Percentiles rank a stretch among this genome's conserved stretches.
Conservation (phyloP, 805 yeast species). For the Cyberlindnera suaveolens region DNA sequence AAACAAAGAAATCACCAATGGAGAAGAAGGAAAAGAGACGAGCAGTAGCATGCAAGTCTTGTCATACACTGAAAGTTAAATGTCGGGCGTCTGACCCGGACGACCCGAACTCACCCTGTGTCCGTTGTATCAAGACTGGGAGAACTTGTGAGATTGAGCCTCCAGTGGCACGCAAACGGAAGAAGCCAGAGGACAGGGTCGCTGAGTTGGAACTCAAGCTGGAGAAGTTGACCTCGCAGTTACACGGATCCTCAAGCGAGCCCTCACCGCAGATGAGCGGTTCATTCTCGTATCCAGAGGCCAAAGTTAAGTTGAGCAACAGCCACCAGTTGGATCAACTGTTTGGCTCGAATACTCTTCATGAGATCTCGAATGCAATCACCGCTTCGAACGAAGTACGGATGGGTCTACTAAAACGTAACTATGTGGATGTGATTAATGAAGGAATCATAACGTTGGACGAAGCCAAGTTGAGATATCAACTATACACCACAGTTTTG, state of each 20-base stretch:
- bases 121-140: constrained; percentile 61
- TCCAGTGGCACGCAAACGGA: constrained; percentile 47
- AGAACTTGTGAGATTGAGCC: constrained; percentile 63
- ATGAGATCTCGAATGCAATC: constrained; percentile 39
- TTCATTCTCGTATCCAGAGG: too few relatives aligned
- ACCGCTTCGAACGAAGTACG: constrained; percentile 37
- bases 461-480: constrained; percentile 53
- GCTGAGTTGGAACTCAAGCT: constrained; percentile 28
- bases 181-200: constrained; percentile 26
- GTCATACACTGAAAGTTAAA: constrained; percentile 78
- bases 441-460: constrained; percentile 49
- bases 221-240: constrained; percentile 18
- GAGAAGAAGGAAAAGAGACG: constrained; percentile 16
- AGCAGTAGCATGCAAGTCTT: constrained; percentile 60
- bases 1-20: neutral
- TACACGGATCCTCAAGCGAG: neutral
- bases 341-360: constrained; percentile 33
- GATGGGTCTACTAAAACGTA: constrained; percentile 13
- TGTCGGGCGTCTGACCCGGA: constrained; percentile 65
- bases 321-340: constrained; percentile 20
- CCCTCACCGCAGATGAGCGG: neutral
- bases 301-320: neutral
- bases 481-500: constrained; percentile 41
- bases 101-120: constrained; percentile 61
- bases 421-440: constrained; percentile 43